These are phyloP conservation scores for Elsinoe arachidis DNA, from an alignment of 2,329 filamentous ascomycete genomes.

Conservation along the genomic window DNA sequence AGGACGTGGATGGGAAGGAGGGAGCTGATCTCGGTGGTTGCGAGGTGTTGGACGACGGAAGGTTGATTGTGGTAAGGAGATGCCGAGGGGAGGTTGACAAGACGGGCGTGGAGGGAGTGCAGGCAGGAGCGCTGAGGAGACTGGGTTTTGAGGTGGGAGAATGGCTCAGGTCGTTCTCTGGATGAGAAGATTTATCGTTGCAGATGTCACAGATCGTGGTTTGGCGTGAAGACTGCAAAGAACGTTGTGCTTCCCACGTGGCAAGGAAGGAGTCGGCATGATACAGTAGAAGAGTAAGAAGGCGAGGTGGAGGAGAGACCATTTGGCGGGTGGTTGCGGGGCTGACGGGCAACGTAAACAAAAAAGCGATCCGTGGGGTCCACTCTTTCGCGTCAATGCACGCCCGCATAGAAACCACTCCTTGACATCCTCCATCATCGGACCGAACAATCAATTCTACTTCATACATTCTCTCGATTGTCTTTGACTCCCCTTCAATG, in stretches of 20 bases:
- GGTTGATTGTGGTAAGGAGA: slow-evolving; percentile 33
- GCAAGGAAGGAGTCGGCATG: not conserved
- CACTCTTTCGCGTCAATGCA: slow-evolving; percentile 5
- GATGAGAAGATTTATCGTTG: not conserved
- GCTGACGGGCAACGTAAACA: slow-evolving; percentile 2
- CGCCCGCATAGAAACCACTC: not conserved
- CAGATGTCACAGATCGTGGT: not conserved
- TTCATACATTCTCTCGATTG: not conserved
- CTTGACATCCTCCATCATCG: not conserved
- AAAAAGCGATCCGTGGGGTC: not conserved
- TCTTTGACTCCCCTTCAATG: not conserved
- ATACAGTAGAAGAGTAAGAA: not conserved
- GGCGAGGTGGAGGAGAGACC: not conserved
- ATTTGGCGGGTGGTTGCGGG: slow-evolving; percentile 8
- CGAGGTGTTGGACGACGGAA: slow-evolving; percentile 35
- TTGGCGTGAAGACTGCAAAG: not conserved
- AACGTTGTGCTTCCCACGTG: not conserved
- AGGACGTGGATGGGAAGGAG: slow-evolving; percentile 28
- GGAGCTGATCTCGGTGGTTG: slow-evolving; percentile 16
- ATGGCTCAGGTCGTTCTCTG: slow-evolving; percentile 46
- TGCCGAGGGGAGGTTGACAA: slow-evolving; percentile 25
- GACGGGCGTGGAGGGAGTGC: slow-evolving; percentile 23
- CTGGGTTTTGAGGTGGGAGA: slow-evolving; percentile 83
- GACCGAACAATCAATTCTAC: not conserved
- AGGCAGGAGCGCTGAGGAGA: slow-evolving; percentile 53